Evolutionary conservation across 768 basidiomycete genomes (phyloP).

Genomic region (Lentinula boryana): DNA sequence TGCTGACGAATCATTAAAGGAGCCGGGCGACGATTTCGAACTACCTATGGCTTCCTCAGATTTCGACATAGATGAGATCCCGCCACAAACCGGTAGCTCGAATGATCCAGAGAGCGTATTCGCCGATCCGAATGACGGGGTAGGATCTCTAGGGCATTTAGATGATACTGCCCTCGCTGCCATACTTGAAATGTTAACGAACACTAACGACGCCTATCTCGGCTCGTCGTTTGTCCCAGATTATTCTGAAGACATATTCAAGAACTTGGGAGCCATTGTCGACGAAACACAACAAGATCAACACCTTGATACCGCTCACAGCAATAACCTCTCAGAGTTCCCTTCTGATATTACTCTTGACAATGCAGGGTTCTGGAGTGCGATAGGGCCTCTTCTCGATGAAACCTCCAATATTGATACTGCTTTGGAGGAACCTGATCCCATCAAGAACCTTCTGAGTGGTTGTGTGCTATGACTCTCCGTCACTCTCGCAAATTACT

Average conservation of each 20-base stretch:
- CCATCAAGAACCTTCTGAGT: not conserved
- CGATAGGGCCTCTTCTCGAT: not conserved
- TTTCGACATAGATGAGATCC: constrained; percentile 21
- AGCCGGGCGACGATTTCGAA: constrained; percentile 23
- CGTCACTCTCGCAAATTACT: not conserved
- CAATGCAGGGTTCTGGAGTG: not conserved
- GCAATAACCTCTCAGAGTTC: not conserved
- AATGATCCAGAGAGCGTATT: not conserved
- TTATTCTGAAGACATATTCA: constrained; percentile 17
- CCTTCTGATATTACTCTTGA: not conserved
- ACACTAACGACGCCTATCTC: not conserved
- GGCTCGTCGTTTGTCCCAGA: constrained; percentile 8
- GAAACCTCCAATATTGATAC: not conserved
- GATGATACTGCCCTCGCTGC: not conserved
- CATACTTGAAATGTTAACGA: not conserved
- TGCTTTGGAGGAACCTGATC: not conserved
- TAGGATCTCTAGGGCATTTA: not conserved
- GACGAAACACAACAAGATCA: constrained; percentile 8
- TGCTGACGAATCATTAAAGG: constrained; percentile 26
- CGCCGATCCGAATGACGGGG: not conserved
- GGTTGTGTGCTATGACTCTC: not conserved
- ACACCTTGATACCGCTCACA: not conserved
- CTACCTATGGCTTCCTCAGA: constrained; percentile 15
- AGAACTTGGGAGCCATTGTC: constrained; percentile 19
- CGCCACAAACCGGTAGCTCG: not conserved